Percentiles rank a stretch among this genome's conserved stretches.
phyloP scores from a whole-genome alignment of 805 yeast genomes.

The Candida tammaniensis region DNA sequence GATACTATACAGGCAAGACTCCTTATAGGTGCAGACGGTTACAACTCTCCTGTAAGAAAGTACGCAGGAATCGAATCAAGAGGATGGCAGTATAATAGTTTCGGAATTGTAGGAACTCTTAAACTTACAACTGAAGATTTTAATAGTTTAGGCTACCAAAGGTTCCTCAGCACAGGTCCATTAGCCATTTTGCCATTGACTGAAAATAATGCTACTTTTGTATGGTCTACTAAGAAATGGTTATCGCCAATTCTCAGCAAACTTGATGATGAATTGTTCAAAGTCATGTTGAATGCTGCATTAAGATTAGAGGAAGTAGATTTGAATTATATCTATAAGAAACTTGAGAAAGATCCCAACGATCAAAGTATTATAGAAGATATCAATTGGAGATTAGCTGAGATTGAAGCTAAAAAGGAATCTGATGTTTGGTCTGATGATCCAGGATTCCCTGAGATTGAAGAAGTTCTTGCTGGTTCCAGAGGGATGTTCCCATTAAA shows the following conservation, averaged over 20 bases:
- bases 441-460: constrained; percentile 64
- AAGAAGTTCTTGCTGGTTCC: constrained; percentile 55
- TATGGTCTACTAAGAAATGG: constrained; percentile 87
- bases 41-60: constrained; percentile 84
- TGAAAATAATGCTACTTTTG: constrained; percentile 81
- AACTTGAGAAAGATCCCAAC: constrained; percentile 33
- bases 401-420: no score
- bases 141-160: constrained; percentile 83
- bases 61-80: constrained; percentile 79
- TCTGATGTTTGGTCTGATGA: constrained; percentile 33
- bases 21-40: constrained; percentile 95
- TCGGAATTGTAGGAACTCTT: constrained; percentile 91
- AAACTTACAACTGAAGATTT: constrained; percentile 62
- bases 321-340: constrained; percentile 61
- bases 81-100: constrained; percentile 88
- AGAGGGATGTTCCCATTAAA: constrained; percentile 88
- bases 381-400: constrained; percentile 63
- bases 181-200: constrained; percentile 89
- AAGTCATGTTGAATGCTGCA: constrained; percentile 79
- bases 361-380: constrained; percentile 59
- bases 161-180: constrained; percentile 90
- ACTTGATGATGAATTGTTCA: constrained; percentile 60
- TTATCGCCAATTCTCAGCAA: constrained; percentile 60
- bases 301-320: constrained; percentile 77
- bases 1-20: constrained; percentile 61